Conservation (phyloP, 2,329 filamentous ascomycete species). For the Beauveria brongniartii region DNA sequence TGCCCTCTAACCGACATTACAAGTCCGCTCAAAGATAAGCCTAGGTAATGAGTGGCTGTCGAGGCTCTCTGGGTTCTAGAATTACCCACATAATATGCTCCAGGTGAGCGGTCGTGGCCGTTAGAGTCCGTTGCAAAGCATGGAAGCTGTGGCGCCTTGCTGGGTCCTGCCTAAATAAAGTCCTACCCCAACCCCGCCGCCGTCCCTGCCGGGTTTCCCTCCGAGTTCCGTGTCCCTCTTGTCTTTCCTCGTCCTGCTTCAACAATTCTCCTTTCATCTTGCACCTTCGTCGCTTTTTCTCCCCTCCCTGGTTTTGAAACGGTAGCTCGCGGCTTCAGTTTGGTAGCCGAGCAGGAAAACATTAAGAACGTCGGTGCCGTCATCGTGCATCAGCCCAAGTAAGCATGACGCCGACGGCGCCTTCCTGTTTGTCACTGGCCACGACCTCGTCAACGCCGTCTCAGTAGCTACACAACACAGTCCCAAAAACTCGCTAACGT, state of each 20-base stretch:
- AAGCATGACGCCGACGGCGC: not conserved
- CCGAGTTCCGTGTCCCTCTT: not conserved
- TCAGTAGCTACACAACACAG: not conserved
- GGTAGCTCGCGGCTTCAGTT: not conserved
- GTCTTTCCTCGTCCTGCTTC: not conserved
- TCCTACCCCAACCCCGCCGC: not conserved
- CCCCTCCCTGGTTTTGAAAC: not conserved
- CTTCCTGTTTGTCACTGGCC: not conserved
- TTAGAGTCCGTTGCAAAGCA: slow-evolving; percentile 3
- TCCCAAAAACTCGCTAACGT: not conserved
- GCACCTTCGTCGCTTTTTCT: not conserved
- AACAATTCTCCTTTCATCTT: not conserved
- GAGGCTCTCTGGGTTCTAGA: not conserved
- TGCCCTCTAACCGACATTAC: not conserved
- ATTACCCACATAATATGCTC: not conserved
- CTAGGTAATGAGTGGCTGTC: not conserved
- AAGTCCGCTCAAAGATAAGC: not conserved
- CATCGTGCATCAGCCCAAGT: not conserved
- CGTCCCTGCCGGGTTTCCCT: not conserved
- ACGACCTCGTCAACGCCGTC: not conserved
- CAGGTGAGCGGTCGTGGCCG: slow-evolving; percentile 1
- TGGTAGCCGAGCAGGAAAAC: not conserved
- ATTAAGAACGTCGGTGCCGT: not conserved
- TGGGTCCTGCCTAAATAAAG: not conserved
- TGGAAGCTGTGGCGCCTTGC: not conserved